Conservation (phyloP, 1,284 basidiomycete species). For the Ganoderma leucocontextum region DNA sequence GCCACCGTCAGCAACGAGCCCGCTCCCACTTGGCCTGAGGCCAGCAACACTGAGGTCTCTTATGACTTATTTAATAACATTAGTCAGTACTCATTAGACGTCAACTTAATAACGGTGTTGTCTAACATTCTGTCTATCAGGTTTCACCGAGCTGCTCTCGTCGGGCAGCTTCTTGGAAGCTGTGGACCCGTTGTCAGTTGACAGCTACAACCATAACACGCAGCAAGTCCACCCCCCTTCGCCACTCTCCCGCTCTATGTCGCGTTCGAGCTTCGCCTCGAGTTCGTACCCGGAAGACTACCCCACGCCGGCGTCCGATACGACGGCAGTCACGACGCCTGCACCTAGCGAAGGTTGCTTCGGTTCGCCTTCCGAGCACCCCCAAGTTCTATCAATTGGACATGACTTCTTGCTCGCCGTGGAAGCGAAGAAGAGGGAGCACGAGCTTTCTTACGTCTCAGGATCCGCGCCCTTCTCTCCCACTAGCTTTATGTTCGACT, state of each 20-base stretch:
- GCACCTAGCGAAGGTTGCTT: constrained; percentile 26
- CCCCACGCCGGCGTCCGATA: constrained; percentile 30
- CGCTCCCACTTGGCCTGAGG: not conserved
- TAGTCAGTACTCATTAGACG: constrained; percentile 18
- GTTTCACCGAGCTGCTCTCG: constrained; percentile 5
- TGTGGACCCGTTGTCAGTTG: constrained; percentile 15
- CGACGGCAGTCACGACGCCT: constrained; percentile 30
- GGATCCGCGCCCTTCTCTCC: constrained; percentile 32
- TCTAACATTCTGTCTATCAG: constrained; percentile 17
- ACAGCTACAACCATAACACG: constrained; percentile 8
- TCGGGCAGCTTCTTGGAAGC: constrained; percentile 9
- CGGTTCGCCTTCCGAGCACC: constrained; percentile 25
- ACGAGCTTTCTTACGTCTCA: constrained; percentile 27
- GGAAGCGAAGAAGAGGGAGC: constrained; percentile 24
- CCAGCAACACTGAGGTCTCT: constrained; percentile 14
- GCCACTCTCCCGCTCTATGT: constrained; percentile 29
- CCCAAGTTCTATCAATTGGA: constrained; percentile 17
- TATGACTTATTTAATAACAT: constrained; percentile 19
- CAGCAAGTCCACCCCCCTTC: constrained; percentile 18
- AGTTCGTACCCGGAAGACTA: constrained; percentile 25
- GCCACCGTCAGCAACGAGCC: constrained; percentile 2
- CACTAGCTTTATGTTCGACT: constrained; percentile 21
- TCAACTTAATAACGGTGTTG: not conserved
- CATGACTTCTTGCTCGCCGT: constrained; percentile 19
- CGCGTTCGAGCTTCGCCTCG: constrained; percentile 31